Percentiles rank a stretch among this genome's conserved stretches.
Conservation (phyloP, 2,329 filamentous ascomycete genomes). For the Chaetomium olivaceum region DNA sequence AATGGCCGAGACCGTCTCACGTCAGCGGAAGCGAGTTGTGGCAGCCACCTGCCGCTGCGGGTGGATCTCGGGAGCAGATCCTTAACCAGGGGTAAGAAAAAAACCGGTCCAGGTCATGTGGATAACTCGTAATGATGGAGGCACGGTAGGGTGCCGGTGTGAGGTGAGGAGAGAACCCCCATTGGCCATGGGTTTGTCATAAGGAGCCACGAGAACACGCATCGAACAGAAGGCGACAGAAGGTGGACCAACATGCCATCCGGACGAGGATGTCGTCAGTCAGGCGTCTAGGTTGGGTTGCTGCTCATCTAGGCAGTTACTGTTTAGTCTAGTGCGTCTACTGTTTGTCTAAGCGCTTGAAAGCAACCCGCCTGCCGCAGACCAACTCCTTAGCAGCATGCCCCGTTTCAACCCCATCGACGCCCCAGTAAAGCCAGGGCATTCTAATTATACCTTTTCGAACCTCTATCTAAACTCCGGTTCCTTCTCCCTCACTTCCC, state of each 20-base stretch:
- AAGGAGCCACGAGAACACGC: not conserved
- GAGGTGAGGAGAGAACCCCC: too few relatives aligned
- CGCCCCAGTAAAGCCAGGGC: not conserved
- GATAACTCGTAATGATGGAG: not conserved
- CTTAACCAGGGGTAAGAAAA: not conserved
- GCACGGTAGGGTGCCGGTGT: too few relatives aligned
- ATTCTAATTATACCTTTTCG: not conserved
- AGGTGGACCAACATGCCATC: not conserved
- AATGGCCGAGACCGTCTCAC: not conserved
- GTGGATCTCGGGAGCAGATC: not conserved
- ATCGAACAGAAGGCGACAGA: not conserved
- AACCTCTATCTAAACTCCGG: not conserved
- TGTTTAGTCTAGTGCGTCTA: not conserved
- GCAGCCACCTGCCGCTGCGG: not conserved
- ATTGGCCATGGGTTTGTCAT: not conserved
- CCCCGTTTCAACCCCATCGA: not conserved
- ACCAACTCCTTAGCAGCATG: not conserved
- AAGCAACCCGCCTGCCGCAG: not conserved
- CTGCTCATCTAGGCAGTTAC: not conserved
- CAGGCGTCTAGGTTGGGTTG: not conserved
- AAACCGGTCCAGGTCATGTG: not conserved
- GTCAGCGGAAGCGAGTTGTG: not conserved
- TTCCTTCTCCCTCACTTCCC: not conserved
- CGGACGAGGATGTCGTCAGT: not conserved
- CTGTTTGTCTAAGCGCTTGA: not conserved